Conservation (phyloP, 164 flowering plant genomes). For the Dillenia suffruticosa region DNA sequence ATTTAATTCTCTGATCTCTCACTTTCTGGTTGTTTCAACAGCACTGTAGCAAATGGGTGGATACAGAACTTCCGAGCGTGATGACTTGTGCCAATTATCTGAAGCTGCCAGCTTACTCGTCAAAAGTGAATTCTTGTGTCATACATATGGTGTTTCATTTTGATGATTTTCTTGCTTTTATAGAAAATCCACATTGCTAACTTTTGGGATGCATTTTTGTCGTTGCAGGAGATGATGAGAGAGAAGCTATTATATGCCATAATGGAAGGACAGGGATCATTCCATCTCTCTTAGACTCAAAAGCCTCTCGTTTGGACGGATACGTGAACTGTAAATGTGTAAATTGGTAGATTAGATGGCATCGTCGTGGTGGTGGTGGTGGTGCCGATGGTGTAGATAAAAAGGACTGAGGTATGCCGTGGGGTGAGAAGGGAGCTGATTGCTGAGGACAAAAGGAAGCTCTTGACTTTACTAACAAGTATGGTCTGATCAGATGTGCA, state of each 20-base stretch:
- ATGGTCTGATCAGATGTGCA: too few relatives aligned
- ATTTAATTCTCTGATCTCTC: too few relatives aligned
- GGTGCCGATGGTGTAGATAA: background rate
- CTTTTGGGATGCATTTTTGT: background rate
- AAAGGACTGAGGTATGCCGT: background rate
- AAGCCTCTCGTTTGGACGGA: background rate
- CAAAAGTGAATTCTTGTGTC: slow-evolving; percentile 45
- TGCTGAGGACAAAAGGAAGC: too few relatives aligned
- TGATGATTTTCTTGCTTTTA: background rate
- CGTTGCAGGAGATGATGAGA: slow-evolving; percentile 72
- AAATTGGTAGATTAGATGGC: slow-evolving; percentile 23
- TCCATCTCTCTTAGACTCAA: slow-evolving; percentile 66
- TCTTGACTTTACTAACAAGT: too few relatives aligned
- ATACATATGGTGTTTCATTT: background rate
- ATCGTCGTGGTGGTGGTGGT: slow-evolving; percentile 6
- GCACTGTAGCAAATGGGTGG: slow-evolving; percentile 47
- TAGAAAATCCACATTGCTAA: background rate
- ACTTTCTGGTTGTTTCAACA: slow-evolving; percentile 22
- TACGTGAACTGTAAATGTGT: slow-evolving; percentile 24
- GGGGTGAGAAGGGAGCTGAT: too few relatives aligned
- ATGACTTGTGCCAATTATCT: slow-evolving; percentile 98
- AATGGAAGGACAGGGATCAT: slow-evolving; percentile 92
- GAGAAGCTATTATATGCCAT: slow-evolving; percentile 88
- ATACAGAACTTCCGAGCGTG: slow-evolving; percentile 86
- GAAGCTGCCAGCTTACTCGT: slow-evolving; percentile 91